Evolutionary conservation across 1,284 basidiomycete species (phyloP).

Genomic region (Trichosporon sp.): DNA sequence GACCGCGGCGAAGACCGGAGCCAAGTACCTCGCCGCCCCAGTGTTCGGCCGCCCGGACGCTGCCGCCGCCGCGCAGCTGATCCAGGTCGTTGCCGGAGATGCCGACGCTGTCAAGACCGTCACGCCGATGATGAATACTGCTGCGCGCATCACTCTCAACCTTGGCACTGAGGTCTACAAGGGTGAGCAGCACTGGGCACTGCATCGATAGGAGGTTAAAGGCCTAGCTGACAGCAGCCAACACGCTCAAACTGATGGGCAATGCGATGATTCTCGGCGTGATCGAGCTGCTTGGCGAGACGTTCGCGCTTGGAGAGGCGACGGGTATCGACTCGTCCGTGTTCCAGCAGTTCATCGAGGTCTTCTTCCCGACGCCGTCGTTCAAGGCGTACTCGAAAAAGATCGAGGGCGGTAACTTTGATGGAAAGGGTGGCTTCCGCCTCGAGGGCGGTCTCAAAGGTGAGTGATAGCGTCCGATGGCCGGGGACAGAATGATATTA

Average conservation of each 20-base stretch:
- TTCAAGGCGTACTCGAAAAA: constrained; percentile 39
- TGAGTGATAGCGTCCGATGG: constrained; percentile 9
- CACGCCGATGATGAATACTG: constrained; percentile 21
- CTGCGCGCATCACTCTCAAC: constrained; percentile 28
- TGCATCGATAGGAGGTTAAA: background rate
- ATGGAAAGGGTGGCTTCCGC: constrained; percentile 29
- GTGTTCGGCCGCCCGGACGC: constrained; percentile 38
- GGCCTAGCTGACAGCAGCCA: constrained; percentile 23
- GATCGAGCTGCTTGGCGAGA: constrained; percentile 41
- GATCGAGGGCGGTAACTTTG: constrained; percentile 36
- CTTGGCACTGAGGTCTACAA: constrained; percentile 37
- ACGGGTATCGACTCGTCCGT: constrained; percentile 29
- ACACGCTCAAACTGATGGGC: constrained; percentile 40
- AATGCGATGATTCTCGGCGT: constrained; percentile 39
- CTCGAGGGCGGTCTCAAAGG: constrained; percentile 40
- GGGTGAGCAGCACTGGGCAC: constrained; percentile 20
- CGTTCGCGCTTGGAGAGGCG: constrained; percentile 36
- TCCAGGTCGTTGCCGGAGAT: constrained; percentile 30
- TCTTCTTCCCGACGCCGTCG: constrained; percentile 38
- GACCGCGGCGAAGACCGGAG: constrained; percentile 24
- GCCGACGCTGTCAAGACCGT: constrained; percentile 20
- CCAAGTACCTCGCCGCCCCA: constrained; percentile 31
- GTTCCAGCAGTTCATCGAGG: constrained; percentile 27
- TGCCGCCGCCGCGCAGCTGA: constrained; percentile 30
- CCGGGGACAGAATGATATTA: background rate